phyloP scores from a whole-genome alignment of 306 rosid species.

The Medicago ruthenica region DNA sequence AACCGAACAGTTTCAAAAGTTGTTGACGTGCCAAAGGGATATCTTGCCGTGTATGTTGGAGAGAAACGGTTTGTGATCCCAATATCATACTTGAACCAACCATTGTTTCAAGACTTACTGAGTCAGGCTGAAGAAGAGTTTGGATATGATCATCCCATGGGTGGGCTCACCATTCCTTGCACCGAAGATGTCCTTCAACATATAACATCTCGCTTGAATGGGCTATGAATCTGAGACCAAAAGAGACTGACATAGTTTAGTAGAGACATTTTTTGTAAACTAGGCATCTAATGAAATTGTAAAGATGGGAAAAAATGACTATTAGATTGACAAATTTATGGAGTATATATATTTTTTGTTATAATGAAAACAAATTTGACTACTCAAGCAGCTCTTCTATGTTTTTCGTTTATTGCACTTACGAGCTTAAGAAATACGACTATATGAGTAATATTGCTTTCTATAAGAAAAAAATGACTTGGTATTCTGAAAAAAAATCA shows the following conservation, averaged over 20 bases:
- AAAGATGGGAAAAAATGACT: background rate
- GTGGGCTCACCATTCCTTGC: constrained; percentile 55
- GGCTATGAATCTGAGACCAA: background rate
- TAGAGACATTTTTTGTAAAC: constrained; percentile 19
- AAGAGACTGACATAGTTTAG: background rate
- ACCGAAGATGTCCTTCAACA: constrained; percentile 14
- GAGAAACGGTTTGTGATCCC: constrained; percentile 9
- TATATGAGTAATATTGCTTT: no score
- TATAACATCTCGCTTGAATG: constrained; percentile 23
- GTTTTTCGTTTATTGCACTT: no score
- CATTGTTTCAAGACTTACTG: background rate
- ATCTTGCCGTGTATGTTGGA: constrained; percentile 53
- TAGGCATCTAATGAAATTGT: background rate
- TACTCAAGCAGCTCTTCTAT: no score
- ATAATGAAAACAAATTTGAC: no score
- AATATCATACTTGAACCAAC: background rate
- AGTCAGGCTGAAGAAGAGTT: constrained; percentile 11
- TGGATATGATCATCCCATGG: constrained; percentile 32
- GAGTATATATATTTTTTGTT: background rate
- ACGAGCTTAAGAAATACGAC: no score
- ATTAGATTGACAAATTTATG: constrained; percentile 1
- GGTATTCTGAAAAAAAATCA: no score
- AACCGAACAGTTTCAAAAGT: constrained; percentile 23
- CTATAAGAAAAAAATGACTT: no score
- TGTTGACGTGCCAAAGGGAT: constrained; percentile 51